Conservation (phyloP, 2,329 filamentous ascomycete species). For the Ploettnerulaceae sp. region DNA sequence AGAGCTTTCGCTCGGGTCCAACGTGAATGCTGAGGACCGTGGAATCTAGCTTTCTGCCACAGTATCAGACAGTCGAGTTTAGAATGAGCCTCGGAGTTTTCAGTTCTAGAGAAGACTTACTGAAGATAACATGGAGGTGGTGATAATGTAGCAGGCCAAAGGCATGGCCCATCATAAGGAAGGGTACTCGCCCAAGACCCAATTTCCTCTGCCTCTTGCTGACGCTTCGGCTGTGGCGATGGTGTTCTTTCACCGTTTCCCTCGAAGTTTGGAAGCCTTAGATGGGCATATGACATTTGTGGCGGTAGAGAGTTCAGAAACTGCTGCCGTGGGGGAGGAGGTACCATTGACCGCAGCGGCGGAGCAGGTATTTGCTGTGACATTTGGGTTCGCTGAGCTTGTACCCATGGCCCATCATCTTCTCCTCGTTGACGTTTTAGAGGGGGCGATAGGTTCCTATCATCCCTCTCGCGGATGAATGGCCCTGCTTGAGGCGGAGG, state of each 20-base stretch:
- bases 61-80: neutral
- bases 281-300: neutral
- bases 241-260: neutral
- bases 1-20: neutral
- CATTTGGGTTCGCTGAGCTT: too few species aligned
- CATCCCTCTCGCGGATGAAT: too few species aligned
- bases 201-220: neutral
- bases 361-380: too few species aligned
- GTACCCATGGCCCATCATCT: too few species aligned
- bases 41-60: neutral
- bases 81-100: neutral
- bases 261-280: too few species aligned
- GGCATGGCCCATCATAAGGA: neutral
- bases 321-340: too few species aligned
- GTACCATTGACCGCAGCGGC: too few species aligned
- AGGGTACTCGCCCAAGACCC: neutral
- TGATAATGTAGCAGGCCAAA: neutral
- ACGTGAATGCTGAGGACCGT: neutral
- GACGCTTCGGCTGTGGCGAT: neutral
- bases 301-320: too few species aligned
- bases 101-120: neutral
- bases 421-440: too few species aligned
- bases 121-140: neutral
- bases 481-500: too few species aligned
- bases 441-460: too few species aligned